Evolutionary conservation across 805 yeast species (phyloP), one percentile per base, ranked within the genome.

Genomic region (Wickerhamomyces queroliae): DNA sequence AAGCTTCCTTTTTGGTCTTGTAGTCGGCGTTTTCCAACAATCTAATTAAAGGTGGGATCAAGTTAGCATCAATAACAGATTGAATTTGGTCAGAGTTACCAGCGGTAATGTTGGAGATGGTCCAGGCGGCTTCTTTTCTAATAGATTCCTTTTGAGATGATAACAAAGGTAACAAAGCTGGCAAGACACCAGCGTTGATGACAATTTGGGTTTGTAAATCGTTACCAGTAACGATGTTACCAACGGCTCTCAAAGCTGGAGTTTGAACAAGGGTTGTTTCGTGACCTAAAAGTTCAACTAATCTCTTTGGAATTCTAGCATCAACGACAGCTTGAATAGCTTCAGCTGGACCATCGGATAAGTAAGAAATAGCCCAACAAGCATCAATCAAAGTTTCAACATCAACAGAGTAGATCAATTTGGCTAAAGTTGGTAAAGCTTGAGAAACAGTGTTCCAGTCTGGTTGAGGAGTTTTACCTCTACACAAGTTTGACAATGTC

Each of bases 121-220:
- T 91, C 99, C 99, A 93, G 70, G 99, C 89, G 5, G 98, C 95
- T 70, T 93, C 99, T 63, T 93, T 93, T 59, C 93, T 81, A 52
- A 93, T 83, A 15, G 93, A 78, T 63, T 93, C 99, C 70, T 90
- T 89, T 43, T 87, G 78, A 24, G 95, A 84, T 47, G 77, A 70
- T 54, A 93, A 73, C 49, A 93, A 72, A 35, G 85, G 86, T 38
- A 82, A 80, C 46, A 93, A 71, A 17, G 95, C 95, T 26, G 84
- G 80, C 55, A 93, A 72, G 12, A 91, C 96, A 46, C 97, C 96
- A 27, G 89, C 79, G 62, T 93, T 91, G 55, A 93, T 86, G 36
- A 91, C 91, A 41, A 87, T 80, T 66, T 93, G 99, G 18, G 99
- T 93, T 72, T 93, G 98, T 46, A 80, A 59, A 62, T 93, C 99